Evolutionary conservation across 768 basidiomycete genomes (phyloP).

Genomic region (Phlegmacium glaucopus): DNA sequence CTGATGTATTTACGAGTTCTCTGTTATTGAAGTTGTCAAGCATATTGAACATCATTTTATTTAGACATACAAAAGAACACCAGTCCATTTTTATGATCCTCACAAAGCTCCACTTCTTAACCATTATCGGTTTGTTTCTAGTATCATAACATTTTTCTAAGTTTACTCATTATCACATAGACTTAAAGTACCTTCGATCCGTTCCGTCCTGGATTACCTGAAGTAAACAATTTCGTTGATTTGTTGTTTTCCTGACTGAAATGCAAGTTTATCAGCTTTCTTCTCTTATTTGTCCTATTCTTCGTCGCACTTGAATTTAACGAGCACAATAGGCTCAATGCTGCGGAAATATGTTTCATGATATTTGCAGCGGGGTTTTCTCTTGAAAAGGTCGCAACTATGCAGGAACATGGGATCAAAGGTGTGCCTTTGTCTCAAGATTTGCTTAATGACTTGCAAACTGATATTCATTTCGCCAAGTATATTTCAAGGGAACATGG

Average conservation of each 20-base stretch:
- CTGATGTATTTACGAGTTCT: conserved; percentile 56
- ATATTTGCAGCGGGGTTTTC: conserved; percentile 78
- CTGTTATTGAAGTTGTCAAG: neutral
- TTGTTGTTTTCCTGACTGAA: neutral
- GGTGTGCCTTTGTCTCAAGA: conserved; percentile 38
- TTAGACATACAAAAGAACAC: conserved; percentile 90
- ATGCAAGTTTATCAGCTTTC: conserved; percentile 48
- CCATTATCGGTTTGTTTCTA: conserved; percentile 73
- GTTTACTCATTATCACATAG: conserved; percentile 31
- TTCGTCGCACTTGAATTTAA: conserved; percentile 77
- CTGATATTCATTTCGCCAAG: conserved; percentile 31
- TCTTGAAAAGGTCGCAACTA: conserved; percentile 88
- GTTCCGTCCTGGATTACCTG: conserved; percentile 83
- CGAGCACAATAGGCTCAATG: conserved; percentile 57
- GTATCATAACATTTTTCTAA: neutral
- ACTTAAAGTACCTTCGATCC: conserved; percentile 90
- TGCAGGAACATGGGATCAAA: conserved; percentile 93
- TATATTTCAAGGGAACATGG: conserved; percentile 86
- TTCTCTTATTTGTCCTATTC: conserved; percentile 77
- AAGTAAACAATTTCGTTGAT: conserved; percentile 47
- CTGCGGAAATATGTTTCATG: conserved; percentile 74
- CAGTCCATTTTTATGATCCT: conserved; percentile 93
- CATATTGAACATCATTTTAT: conserved; percentile 1
- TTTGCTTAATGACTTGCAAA: neutral
- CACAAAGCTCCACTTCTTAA: conserved; percentile 92